These are phyloP conservation scores for Quercus suber DNA, from an alignment of 306 rosid species.

Conservation along the genomic window DNA sequence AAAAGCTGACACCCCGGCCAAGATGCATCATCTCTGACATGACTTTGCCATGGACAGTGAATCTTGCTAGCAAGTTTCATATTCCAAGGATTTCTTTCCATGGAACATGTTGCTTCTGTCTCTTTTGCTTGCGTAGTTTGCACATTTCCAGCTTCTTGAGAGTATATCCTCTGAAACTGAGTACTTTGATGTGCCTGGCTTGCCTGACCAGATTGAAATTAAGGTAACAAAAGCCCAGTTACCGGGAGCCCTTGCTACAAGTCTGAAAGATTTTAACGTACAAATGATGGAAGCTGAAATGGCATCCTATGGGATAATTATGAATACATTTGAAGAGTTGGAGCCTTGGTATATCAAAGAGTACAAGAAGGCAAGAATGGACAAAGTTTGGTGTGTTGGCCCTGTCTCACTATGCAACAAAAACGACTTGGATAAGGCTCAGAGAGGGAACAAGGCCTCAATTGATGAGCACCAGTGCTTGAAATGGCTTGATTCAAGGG, in stretches of 20 bases:
- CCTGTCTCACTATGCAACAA: conserved; percentile 38
- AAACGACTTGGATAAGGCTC: conserved; percentile 39
- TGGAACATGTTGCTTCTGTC: conserved; percentile 35
- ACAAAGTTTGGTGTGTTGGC: conserved; percentile 53
- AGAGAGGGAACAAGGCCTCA: conserved; percentile 47
- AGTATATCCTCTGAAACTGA: conserved; percentile 14
- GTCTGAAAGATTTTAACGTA: not conserved
- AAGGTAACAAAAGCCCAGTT: conserved; percentile 34
- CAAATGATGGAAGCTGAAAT: conserved; percentile 1
- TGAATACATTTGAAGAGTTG: conserved; percentile 35
- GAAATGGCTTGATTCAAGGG: conserved; percentile 48
- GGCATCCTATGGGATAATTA: conserved; percentile 22
- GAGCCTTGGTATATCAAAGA: conserved; percentile 40
- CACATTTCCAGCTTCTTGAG: not conserved
- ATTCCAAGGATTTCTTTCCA: conserved; percentile 47
- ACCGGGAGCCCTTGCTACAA: not conserved
- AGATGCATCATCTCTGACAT: conserved; percentile 62
- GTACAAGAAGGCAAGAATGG: conserved; percentile 34
- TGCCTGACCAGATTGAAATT: conserved; percentile 37
- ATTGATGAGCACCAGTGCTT: conserved; percentile 22
- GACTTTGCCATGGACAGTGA: conserved; percentile 28
- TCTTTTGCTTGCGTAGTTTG: conserved; percentile 16
- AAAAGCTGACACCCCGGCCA: conserved; percentile 41
- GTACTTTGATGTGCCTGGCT: conserved; percentile 33
- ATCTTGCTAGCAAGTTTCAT: conserved; percentile 16